Percentiles rank a stretch among this genome's conserved stretches.
These are phyloP conservation scores for Beauveria sp. DNA, from an alignment of 2,329 filamentous ascomycete genomes.

Conservation along the genomic window DNA sequence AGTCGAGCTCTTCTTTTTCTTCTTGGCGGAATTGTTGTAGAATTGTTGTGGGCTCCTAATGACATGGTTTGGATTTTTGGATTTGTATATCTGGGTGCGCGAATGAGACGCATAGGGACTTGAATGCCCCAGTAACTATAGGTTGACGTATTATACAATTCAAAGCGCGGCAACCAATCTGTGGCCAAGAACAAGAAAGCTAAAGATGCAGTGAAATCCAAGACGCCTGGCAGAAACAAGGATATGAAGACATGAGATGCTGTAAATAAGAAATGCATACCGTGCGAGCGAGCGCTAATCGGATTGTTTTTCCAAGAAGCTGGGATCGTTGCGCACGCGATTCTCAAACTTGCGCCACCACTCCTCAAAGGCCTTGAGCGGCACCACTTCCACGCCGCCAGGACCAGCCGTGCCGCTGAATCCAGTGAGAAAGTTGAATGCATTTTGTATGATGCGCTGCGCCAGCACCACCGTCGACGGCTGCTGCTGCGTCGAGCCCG, in stretches of 20 bases:
- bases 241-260: background rate
- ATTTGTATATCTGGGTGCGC: conserved; percentile 1
- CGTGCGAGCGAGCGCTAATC: conserved; percentile 14
- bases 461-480: conserved; percentile 72
- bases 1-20: background rate
- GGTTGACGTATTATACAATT: conserved; percentile 3
- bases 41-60: background rate
- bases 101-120: background rate
- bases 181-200: background rate
- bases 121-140: background rate
- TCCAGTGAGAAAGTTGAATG: conserved; percentile 90
- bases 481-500: conserved; percentile 22
- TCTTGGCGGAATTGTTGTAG: background rate
- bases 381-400: conserved; percentile 73
- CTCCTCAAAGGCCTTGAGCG: conserved; percentile 89
- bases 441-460: conserved; percentile 91
- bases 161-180: background rate
- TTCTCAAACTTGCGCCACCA: conserved; percentile 98
- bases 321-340: conserved; percentile 75
- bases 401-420: conserved; percentile 61
- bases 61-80: background rate
- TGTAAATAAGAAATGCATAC: background rate
- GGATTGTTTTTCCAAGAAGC: conserved; percentile 67
- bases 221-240: background rate
- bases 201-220: background rate